Base-by-base conservation (phyloP, 441 rosid species). In the Populus hybrid region DNA sequence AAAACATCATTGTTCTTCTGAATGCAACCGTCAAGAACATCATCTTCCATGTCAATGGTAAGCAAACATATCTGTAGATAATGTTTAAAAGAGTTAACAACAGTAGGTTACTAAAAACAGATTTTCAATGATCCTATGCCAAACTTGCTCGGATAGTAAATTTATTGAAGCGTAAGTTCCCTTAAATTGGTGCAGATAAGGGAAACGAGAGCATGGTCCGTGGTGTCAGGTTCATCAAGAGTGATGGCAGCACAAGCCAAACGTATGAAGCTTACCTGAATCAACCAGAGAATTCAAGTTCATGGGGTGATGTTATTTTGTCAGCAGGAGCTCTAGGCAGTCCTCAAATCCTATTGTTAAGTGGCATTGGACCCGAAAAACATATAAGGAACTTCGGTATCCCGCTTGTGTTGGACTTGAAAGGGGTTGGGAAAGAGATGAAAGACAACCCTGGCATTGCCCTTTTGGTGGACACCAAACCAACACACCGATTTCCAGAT, bases 261-360 rank as follows among this genome's bases (percentile, higher is more conserved):
- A 82, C 79, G 46, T 89, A 85, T 4, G 86, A 84, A 78, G 92
- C 87, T 70, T 87, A 86, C 78, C 90, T 89, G 40, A 87, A 85
- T 19, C 50, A 75, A 67, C 90, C 82, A 1, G 70, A 79, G 69
- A 80, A 85, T 46, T 83, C 82, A 16, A 72, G 79, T n/a, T 66
- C 80, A 10, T 26, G 42, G 30, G 93, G 95, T 0, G 93, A 92
- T 50, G 88, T 91, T 32, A 89, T 92, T 67, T 82, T 92, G 74
- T 82, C 95, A 9, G 92, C 95, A 72, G 95, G 97, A 28, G 88
- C 97, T 79, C 61, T 90, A 76, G 95, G 95, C 50, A 92, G 97
- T 77, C 97, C 98, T 0, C 92, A 91, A 65, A 82, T 91, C 76
- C 89, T 93, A 2, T 69, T 90, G 83, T 79, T 91, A 59, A 91